These are phyloP conservation scores for Diutina pseudorugosa DNA, from an alignment of 1,139 yeast species.

Conservation along the genomic window DNA sequence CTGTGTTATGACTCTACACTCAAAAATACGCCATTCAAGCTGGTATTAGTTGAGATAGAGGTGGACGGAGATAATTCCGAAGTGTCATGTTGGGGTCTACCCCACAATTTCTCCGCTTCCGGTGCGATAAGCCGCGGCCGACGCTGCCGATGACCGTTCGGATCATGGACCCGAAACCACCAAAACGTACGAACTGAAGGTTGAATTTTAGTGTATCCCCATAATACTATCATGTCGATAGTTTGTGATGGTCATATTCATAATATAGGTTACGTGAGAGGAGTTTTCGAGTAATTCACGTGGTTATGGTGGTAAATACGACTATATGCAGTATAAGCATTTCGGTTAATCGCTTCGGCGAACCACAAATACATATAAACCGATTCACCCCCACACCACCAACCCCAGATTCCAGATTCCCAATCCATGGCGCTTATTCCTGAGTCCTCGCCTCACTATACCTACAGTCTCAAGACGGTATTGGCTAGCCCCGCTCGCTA, in stretches of 20 bases:
- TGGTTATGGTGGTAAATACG: too few species aligned
- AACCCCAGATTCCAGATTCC: too few species aligned
- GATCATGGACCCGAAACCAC: background rate
- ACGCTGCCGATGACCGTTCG: background rate
- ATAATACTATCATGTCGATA: too few species aligned
- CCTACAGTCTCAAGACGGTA: background rate
- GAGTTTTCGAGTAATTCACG: too few species aligned
- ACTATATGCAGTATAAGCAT: background rate
- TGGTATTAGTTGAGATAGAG: background rate
- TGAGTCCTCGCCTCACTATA: slow-evolving; percentile 1
- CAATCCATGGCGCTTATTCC: slow-evolving; percentile 1
- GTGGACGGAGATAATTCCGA: background rate
- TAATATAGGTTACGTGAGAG: too few species aligned
- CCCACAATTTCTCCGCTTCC: background rate
- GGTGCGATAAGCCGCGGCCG: background rate
- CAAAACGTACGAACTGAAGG: too few species aligned
- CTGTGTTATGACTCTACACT: too few species aligned
- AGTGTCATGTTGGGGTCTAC: background rate
- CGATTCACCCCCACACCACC: too few species aligned
- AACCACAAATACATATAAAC: background rate
- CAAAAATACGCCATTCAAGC: too few species aligned
- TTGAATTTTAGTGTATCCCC: too few species aligned
- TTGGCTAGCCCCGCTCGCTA: background rate
- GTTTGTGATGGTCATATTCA: too few species aligned
- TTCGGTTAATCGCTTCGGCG: background rate